Base-by-base conservation (phyloP, 2,329 filamentous ascomycete species). In the Colletotrichum brevisporum region DNA sequence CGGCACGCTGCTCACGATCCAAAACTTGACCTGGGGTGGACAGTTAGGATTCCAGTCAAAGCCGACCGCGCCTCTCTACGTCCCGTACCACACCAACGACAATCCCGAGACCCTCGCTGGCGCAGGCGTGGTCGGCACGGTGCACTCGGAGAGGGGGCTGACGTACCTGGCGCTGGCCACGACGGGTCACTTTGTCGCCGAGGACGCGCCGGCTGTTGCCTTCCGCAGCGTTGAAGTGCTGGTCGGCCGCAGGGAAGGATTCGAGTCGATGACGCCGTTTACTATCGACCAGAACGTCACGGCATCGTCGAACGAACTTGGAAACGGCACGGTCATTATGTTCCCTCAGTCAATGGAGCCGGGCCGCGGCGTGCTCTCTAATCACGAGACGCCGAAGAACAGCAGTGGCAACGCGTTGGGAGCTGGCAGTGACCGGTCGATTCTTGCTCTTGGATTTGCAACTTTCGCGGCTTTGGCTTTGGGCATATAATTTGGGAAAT, bases 11-110 rank as follows among this genome's bases (percentile, higher is more conserved):
- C 82, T 94, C 6, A 86, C 87, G 1, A 90, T 95, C 67, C 92
- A 95, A 76, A 94, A 94, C 81, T 93, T 95, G 90, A 94, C 92
- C 0, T 95, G 90, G 89, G 88, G 89, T 66, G 92, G 92, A 5
- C 77, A 84, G 51, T 88, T 92, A 59, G 93, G 93, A 0, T 95
- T 95, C 83, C 87, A 90, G 71, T 76, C 78, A 1, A 78, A 81
- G 0, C 93, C 92, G 0, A 77, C 76, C 1, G 85, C 89, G 59
- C 88, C 90, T 2, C 90, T 93, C 75, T 93, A 88, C 76, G 91
- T 94, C 0, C 92, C 92, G 0, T 74, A 86, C 63, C 80, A 85
- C 24, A 79, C 71, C 62, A 73, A 80, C 2, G 79, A 79, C 13
- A 83, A 83, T n/a, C 77, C 86, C 18, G 67, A 62, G 53, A 62